Evolutionary conservation across 805 yeast genomes (phyloP), one percentile per base, ranked within the genome.

Genomic region (Ogataea ramenticola): DNA sequence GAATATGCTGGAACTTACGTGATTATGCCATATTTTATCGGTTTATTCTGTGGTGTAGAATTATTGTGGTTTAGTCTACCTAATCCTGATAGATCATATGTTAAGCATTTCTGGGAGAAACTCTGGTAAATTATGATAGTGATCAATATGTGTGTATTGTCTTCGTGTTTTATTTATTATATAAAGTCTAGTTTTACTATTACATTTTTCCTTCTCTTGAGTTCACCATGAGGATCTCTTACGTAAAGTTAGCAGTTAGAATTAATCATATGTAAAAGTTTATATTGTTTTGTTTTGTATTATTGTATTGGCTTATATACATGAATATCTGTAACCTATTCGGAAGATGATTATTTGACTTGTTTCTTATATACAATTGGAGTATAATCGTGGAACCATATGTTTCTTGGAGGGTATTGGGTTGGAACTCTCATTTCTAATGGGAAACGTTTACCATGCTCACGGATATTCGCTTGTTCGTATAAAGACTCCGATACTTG

Each of bases 371-470:
- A 43, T 20, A 42, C 47, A 24, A 54, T 49, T 36, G 67, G 64
- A 20, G 51, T 51, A 43, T 65, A 68, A n/a, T 79, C 76, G 55
- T 76, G 75, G 45, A 80, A 79, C 97, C 97, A 90, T 17, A 85
- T 71, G 47, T 75, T 73, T 55, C 77, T 79, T 17, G 97, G 85
- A 14, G 99, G 99, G 48, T 71, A 86, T 44, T 89, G 91, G 1
- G 95, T 84, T 19, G 99, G 99, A 10, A 86, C 79, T 57, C 93
- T 79, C 61, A 87, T 61, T 57, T 91, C 96, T 54, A 86, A 66
- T 5, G 96, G 91, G 62, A 86, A 89, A 55, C 88, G 70, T 52
- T 76, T 75, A 46, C 71, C 70, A 37, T 62, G 62, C 51, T 83
- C 82, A 41, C 68, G 65, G 27, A 62, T 61, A 53, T 78, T 81